A percentile compares a stretch with the other conserved stretches of the same genome.
Conservation (phyloP, 805 yeast species). For the Starmerella kuoi region DNA sequence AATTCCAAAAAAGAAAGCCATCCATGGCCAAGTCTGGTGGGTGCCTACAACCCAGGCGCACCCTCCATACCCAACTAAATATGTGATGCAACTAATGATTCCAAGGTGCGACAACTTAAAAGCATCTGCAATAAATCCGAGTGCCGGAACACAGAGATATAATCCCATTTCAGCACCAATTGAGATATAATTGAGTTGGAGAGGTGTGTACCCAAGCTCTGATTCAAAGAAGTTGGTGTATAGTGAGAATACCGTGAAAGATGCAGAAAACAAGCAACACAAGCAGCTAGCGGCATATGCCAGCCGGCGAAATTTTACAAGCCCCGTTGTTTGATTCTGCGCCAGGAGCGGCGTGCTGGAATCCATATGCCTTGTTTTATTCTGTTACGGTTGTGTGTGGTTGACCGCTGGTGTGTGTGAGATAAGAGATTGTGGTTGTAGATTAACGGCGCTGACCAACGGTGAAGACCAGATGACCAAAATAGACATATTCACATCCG, state of each 20-base stretch:
- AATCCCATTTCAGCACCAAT: slow-evolving; percentile 66
- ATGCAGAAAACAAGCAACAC: slow-evolving; percentile 58
- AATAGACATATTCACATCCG: no score
- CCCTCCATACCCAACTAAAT: slow-evolving; percentile 58
- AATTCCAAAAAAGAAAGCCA: slow-evolving; percentile 26
- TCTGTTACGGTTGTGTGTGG: no score
- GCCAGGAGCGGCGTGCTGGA: not conserved
- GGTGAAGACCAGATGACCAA: no score
- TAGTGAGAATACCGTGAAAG: slow-evolving; percentile 69
- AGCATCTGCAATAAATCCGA: slow-evolving; percentile 75
- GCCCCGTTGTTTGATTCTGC: not conserved
- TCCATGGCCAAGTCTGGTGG: slow-evolving; percentile 17
- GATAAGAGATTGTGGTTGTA: no score
- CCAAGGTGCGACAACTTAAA: slow-evolving; percentile 71
- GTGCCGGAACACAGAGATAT: slow-evolving; percentile 68
- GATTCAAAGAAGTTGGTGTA: slow-evolving; percentile 59
- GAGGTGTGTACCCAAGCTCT: slow-evolving; percentile 48
- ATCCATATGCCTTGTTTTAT: not conserved
- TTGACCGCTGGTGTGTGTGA: no score
- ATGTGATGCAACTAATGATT: slow-evolving; percentile 44
- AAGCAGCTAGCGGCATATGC: slow-evolving; percentile 12
- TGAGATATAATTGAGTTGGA: slow-evolving; percentile 61
- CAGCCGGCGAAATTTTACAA: not conserved
- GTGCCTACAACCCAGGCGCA: slow-evolving; percentile 12
- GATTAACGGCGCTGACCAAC: no score